phyloP scores from a whole-genome alignment of 345 rosid species.

The Hirschfeldia incana region DNA sequence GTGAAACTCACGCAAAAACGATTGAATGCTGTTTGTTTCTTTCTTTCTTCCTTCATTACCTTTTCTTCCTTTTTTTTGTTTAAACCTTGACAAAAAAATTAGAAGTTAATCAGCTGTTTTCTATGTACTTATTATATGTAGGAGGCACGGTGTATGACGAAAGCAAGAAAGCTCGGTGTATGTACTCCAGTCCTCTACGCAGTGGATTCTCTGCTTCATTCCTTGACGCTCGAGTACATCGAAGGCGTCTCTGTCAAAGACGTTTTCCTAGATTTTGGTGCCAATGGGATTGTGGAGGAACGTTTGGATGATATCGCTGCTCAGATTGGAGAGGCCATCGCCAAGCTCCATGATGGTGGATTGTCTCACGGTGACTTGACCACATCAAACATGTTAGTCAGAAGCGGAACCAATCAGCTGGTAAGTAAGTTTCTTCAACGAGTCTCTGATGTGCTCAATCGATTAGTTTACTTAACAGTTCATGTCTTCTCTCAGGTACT shows the following conservation, averaged over 20 bases:
- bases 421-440: constrained; percentile 36
- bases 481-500: constrained; percentile 55
- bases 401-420: constrained; percentile 63
- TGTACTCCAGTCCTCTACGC: constrained; percentile 74
- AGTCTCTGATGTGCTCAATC: neutral
- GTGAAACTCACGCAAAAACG: constrained; percentile 82
- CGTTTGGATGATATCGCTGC: constrained; percentile 64
- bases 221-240: constrained; percentile 81
- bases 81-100: neutral
- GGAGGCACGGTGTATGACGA: constrained; percentile 98
- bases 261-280: constrained; percentile 73
- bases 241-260: constrained; percentile 85
- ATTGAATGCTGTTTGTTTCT: constrained; percentile 72
- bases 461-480: constrained; percentile 13
- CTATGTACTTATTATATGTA: constrained; percentile 36
- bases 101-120: neutral
- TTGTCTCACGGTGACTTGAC: constrained; percentile 96
- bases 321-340: constrained; percentile 88
- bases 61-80: neutral
- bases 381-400: constrained; percentile 86
- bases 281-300: constrained; percentile 64
- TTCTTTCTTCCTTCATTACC: neutral
- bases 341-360: constrained; percentile 93
- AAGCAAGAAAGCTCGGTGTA: constrained; percentile 89
- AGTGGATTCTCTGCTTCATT: constrained; percentile 66